These are phyloP conservation scores for Chalaropsis ovoidea DNA, from an alignment of 2,329 filamentous ascomycete genomes.

Conservation along the genomic window DNA sequence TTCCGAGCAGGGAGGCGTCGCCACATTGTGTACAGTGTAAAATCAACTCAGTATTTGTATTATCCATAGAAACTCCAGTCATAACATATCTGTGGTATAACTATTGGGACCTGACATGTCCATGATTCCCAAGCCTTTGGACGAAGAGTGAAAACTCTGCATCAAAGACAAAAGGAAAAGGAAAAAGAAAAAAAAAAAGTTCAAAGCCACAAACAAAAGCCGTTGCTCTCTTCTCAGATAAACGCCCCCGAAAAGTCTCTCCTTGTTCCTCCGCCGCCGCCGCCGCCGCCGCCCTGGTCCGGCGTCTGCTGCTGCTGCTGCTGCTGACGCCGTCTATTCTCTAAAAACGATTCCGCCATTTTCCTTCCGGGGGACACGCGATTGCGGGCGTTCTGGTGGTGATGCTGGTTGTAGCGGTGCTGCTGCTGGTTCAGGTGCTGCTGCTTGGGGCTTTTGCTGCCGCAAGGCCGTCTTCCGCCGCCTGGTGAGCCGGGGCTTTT, in stretches of 20 bases:
- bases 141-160: background rate
- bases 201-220: background rate
- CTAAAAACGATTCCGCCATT: conserved; percentile 24
- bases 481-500: background rate
- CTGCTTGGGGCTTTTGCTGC: background rate
- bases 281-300: too few species aligned
- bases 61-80: background rate
- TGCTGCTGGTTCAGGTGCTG: background rate
- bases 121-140: conserved; percentile 1
- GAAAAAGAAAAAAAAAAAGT: background rate
- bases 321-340: conserved; percentile 19
- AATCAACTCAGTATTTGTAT: background rate
- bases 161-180: conserved; percentile 8
- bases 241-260: conserved; percentile 24
- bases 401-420: background rate
- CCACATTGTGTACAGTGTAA: background rate
- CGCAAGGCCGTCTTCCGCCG: conserved; percentile 9
- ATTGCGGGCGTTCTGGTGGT: conserved; percentile 3
- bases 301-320: background rate
- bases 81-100: conserved; percentile 8
- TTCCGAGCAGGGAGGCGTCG: background rate
- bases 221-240: conserved; percentile 9
- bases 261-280: background rate
- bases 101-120: background rate
- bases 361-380: conserved; percentile 21